These are phyloP conservation scores for Digitaria exilis DNA, from an alignment of 202 grass and related monocot species.

Conservation along the genomic window DNA sequence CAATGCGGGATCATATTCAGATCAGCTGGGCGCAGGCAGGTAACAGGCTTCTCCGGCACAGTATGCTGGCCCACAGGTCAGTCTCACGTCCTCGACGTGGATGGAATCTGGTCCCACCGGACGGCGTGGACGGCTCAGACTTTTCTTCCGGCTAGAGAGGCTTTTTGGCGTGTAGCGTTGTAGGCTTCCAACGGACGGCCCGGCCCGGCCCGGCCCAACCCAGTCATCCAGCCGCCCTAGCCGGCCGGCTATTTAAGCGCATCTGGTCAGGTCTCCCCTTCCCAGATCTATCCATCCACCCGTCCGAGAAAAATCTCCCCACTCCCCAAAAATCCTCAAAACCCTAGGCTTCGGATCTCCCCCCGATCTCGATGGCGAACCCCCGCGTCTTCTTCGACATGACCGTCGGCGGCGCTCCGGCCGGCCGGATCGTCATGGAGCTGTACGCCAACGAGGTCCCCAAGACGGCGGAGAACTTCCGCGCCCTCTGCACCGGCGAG, in stretches of 20 bases:
- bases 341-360: not conserved
- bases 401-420: conserved; percentile 44
- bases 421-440: conserved; percentile 49
- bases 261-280: not conserved
- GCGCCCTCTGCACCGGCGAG: conserved; percentile 22
- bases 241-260: not conserved
- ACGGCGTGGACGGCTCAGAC: not conserved
- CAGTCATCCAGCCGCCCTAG: not conserved
- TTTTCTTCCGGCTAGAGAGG: not conserved
- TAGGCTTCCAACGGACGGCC: not conserved
- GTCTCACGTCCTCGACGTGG: not conserved
- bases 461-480: not conserved
- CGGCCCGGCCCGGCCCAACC: not conserved
- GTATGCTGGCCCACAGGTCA: not conserved
- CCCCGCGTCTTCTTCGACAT: conserved; percentile 36
- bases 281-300: not conserved
- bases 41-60: not conserved
- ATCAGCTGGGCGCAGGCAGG: not conserved
- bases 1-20: not conserved
- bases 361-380: conserved; percentile 12
- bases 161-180: not conserved
- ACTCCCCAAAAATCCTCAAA: not conserved
- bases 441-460: conserved; percentile 17
- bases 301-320: not conserved
- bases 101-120: not conserved